A percentile compares a stretch with the other conserved stretches of the same genome.
These are phyloP conservation scores for Cladosporium halotolerans DNA, from an alignment of 2,329 filamentous ascomycete species.

Conservation along the genomic window DNA sequence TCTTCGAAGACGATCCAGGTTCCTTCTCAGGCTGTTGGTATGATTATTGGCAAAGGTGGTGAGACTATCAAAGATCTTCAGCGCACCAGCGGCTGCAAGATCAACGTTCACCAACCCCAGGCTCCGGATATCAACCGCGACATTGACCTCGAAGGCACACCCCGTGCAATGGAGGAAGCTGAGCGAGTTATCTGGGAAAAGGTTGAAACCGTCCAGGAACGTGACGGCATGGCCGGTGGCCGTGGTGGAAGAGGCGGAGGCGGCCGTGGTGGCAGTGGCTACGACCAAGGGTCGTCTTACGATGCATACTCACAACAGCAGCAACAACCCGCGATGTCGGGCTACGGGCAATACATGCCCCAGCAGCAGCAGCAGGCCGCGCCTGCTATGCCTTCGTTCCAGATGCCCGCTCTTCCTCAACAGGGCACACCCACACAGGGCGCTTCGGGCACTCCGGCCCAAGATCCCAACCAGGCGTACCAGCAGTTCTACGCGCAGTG, in stretches of 20 bases:
- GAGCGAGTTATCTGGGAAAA: slow-evolving; percentile 87
- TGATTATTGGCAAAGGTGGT: slow-evolving; percentile 92
- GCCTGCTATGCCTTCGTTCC: slow-evolving; percentile 15
- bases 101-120: slow-evolving; percentile 80
- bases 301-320: slow-evolving; percentile 44
- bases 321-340: slow-evolving; percentile 30
- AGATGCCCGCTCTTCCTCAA: slow-evolving; percentile 25
- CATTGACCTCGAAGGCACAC: slow-evolving; percentile 75
- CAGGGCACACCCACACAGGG: slow-evolving; percentile 15
- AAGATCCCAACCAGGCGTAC: slow-evolving; percentile 14
- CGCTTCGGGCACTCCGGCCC: slow-evolving; percentile 17
- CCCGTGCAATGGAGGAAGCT: slow-evolving; percentile 70
- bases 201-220: slow-evolving; percentile 72
- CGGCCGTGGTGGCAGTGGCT: slow-evolving; percentile 17
- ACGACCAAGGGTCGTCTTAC: slow-evolving; percentile 30
- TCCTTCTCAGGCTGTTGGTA: slow-evolving; percentile 84
- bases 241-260: slow-evolving; percentile 29
- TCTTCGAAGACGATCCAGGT: slow-evolving; percentile 73
- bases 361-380: slow-evolving; percentile 21
- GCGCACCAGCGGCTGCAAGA: slow-evolving; percentile 80
- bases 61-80: slow-evolving; percentile 96
- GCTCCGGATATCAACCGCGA: slow-evolving; percentile 77
- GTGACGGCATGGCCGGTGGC: slow-evolving; percentile 31
- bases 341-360: slow-evolving; percentile 26
- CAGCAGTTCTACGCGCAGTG: slow-evolving; percentile 17